Evolutionary conservation across 495 filamentous ascomycete species (phyloP).

Genomic region (Talaromyces proteolyticus): DNA sequence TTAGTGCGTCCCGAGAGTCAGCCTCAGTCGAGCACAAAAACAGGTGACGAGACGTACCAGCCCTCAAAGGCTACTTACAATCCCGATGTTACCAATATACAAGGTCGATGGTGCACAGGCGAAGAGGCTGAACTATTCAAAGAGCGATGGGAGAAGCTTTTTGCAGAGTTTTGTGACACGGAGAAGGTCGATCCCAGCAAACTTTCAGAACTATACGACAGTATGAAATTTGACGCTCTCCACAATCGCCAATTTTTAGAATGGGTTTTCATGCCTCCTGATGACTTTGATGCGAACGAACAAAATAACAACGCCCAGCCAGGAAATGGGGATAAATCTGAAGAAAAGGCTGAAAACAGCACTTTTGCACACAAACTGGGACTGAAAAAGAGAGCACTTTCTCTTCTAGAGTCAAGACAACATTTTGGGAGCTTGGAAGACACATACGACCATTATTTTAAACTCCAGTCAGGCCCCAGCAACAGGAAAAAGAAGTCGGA

Average conservation of each 20-base stretch:
- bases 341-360: slow-evolving; percentile 28
- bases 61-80: slow-evolving; percentile 21
- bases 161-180: slow-evolving; percentile 89
- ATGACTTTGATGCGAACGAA: slow-evolving; percentile 43
- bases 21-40: slow-evolving; percentile 19
- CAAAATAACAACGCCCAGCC: slow-evolving; percentile 15
- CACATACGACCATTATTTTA: slow-evolving; percentile 70
- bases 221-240: slow-evolving; percentile 98
- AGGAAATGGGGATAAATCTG: slow-evolving; percentile 17
- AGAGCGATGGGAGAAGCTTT: slow-evolving; percentile 98
- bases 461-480: slow-evolving; percentile 70
- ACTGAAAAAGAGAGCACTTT: slow-evolving; percentile 35
- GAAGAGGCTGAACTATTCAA: slow-evolving; percentile 93
- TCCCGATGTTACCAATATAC: slow-evolving; percentile 63
- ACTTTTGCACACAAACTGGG: slow-evolving; percentile 44
- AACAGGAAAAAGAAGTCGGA: slow-evolving; percentile 80
- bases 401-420: slow-evolving; percentile 33
- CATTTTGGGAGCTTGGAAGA: slow-evolving; percentile 41
- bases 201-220: slow-evolving; percentile 95
- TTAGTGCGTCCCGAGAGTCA: slow-evolving; percentile 58
- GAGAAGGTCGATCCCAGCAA: slow-evolving; percentile 98
- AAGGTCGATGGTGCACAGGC: slow-evolving; percentile 91
- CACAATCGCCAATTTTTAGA: slow-evolving; percentile 97
- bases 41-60: slow-evolving; percentile 24
- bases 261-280: slow-evolving; percentile 86